phyloP scores from a whole-genome alignment of 2,329 filamentous ascomycete species.

The Paecilomyces formosus region DNA sequence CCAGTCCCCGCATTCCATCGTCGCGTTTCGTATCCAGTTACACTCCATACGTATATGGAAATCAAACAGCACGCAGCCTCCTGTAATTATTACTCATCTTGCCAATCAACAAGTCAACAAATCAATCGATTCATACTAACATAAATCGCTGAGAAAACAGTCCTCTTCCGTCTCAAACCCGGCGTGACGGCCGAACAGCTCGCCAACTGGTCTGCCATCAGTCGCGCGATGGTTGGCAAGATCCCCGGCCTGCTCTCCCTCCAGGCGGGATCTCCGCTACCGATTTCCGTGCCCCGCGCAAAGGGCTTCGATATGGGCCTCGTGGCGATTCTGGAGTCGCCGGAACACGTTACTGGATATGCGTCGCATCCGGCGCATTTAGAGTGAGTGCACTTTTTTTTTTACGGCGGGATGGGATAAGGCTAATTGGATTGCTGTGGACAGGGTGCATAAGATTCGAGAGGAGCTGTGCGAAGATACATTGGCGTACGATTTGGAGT shows the following conservation, averaged over 20 bases:
- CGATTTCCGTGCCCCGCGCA: constrained; percentile 33
- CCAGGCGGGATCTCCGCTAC: constrained; percentile 28
- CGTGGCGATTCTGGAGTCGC: constrained; percentile 39
- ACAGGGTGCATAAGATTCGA: constrained; percentile 32
- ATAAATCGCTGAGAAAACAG: constrained; percentile 10
- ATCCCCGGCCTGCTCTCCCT: constrained; percentile 33
- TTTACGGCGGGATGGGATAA: background rate
- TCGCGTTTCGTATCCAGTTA: background rate
- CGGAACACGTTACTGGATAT: constrained; percentile 36
- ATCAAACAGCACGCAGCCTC: too few species aligned
- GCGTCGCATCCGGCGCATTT: constrained; percentile 40
- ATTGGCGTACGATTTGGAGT: constrained; percentile 36
- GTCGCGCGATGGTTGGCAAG: constrained; percentile 33
- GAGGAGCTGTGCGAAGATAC: constrained; percentile 36
- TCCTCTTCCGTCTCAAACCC: constrained; percentile 37
- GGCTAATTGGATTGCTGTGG: background rate
- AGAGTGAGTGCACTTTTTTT: constrained; percentile 23
- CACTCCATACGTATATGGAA: too few species aligned
- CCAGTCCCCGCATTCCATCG: background rate
- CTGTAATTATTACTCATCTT: too few species aligned
- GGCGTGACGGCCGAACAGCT: constrained; percentile 27
- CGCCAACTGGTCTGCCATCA: constrained; percentile 19
- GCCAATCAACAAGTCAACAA: too few species aligned
- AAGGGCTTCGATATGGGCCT: constrained; percentile 41
- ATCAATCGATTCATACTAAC: too few species aligned